Base-by-base conservation (phyloP, 768 basidiomycete species). In the Gloeophyllum trabeum region DNA sequence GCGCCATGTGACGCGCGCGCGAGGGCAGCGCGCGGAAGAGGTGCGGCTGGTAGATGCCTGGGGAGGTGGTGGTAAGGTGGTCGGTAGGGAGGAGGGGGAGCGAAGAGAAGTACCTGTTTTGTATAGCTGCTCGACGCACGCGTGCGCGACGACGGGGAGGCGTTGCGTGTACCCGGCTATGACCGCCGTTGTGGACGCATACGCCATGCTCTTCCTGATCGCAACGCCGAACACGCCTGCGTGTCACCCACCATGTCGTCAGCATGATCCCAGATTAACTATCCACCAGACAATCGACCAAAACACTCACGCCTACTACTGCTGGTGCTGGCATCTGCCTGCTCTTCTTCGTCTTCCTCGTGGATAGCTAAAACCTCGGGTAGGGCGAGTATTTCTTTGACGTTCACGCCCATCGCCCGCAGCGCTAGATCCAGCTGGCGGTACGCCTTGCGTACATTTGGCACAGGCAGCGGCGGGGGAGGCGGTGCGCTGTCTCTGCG, bases 41-140 rank as follows among this genome's bases (percentile, higher is more conserved):
- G 2, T 63, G 63, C 1, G 51, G 57, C 21, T 68, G 60, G 43
- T 69, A 67, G 5, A 68, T 62, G 4, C 71, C 70, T 71, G 46
- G 20, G 1, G 19, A 4, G 22, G 5, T 14, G 12, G 18, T 45
- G 20, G 45, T 5, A 16, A 39, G 35, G 1, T 24, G 24, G 25
- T 37, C 37, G 42, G 32, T 14, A 39, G 5, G 18, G 19, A 22
- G 0, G 24, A 10, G 7, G 6, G 18, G 23, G 3, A 22, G 2
- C 16, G 35, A 23, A 14, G 48, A 37, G 1, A 40, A 53, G 30
- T 14, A 58, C 69, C 69, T 12, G 67, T 68, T 18, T 67, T 63
- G 42, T 69, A 69, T 24, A 73, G 50, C 48, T 73, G 67, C 35
- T 73, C 71, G 20, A 72, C 45, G 42, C 65, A 69, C 0, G 64